A percentile compares a stretch with the other conserved stretches of the same genome.
Evolutionary conservation across 73 alveolate species (phyloP).

Genomic region (Blepharisma japonicum): DNA sequence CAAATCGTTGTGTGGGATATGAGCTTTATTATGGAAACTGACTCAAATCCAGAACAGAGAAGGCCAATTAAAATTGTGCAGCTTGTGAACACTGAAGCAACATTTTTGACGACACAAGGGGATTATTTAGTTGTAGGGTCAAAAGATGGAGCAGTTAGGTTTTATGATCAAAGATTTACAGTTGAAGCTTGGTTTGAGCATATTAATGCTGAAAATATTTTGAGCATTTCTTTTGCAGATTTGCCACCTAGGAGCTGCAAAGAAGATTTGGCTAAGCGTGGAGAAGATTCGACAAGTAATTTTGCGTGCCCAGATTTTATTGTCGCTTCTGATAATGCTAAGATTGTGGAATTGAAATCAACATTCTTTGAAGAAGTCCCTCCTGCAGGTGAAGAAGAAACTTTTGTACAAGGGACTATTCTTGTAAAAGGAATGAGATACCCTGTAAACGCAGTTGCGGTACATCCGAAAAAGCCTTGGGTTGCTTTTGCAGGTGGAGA

Average conservation of each 20-base stretch:
- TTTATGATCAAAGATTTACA: conserved; percentile 93
- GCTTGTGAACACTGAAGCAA: conserved; percentile 76
- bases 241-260: conserved; percentile 52
- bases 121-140: conserved; percentile 93
- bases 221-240: conserved; percentile 89
- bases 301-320: conserved; percentile 89
- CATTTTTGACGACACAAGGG: conserved; percentile 87
- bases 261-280: conserved; percentile 56
- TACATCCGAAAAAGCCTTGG: conserved; percentile 87
- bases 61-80: conserved; percentile 91
- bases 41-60: conserved; percentile 91
- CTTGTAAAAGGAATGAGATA: conserved; percentile 88
- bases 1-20: conserved; percentile 96
- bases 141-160: conserved; percentile 94
- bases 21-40: conserved; percentile 92
- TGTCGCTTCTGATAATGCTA: conserved; percentile 86
- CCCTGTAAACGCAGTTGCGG: conserved; percentile 89
- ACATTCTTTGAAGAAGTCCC: conserved; percentile 71
- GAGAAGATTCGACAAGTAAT: conserved; percentile 61
- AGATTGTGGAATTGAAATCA: conserved; percentile 75
- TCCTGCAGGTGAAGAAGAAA: conserved; percentile 53
- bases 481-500: conserved; percentile 87
- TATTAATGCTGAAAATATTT: conserved; percentile 67
- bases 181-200: conserved; percentile 97
- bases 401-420: conserved; percentile 77